Conservation (phyloP, 345 rosid genomes). For the Citrus sp. region DNA sequence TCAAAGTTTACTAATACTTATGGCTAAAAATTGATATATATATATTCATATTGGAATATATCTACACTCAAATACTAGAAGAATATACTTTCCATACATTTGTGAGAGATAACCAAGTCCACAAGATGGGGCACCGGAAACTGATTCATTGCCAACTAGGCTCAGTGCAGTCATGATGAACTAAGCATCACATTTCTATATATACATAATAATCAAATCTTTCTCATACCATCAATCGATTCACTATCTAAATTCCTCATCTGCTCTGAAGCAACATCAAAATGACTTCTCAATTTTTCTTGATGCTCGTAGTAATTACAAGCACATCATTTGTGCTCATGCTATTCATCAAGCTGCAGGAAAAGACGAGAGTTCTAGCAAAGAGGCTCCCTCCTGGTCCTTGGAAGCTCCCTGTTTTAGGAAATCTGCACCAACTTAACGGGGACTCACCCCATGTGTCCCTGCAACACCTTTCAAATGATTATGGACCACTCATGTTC, state of each 20-base stretch:
- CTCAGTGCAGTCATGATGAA: not conserved
- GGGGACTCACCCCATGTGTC: slow-evolving; percentile 26
- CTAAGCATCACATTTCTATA: not conserved
- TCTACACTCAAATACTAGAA: too few relatives aligned
- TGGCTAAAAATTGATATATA: too few relatives aligned
- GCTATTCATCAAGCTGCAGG: not conserved
- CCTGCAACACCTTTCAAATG: slow-evolving; percentile 24
- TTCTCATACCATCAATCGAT: not conserved
- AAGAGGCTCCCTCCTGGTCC: slow-evolving; percentile 39
- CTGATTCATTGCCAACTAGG: too few relatives aligned
- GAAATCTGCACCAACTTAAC: slow-evolving; percentile 35
- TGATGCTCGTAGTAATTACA: not conserved
- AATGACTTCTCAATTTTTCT: not conserved
- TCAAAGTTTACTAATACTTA: too few relatives aligned
- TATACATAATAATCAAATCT: not conserved
- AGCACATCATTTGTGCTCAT: not conserved
- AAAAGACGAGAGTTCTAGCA: not conserved
- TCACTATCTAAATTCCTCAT: not conserved
- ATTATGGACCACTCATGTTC: slow-evolving; percentile 41
- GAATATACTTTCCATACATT: too few relatives aligned
- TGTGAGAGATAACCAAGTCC: too few relatives aligned
- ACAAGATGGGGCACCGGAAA: too few relatives aligned
- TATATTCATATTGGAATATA: too few relatives aligned
- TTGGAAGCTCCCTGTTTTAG: slow-evolving; percentile 35
- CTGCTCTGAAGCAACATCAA: not conserved